phyloP scores from a whole-genome alignment of 139 green algal species.

The Prasinococcaceae sp. region DNA sequence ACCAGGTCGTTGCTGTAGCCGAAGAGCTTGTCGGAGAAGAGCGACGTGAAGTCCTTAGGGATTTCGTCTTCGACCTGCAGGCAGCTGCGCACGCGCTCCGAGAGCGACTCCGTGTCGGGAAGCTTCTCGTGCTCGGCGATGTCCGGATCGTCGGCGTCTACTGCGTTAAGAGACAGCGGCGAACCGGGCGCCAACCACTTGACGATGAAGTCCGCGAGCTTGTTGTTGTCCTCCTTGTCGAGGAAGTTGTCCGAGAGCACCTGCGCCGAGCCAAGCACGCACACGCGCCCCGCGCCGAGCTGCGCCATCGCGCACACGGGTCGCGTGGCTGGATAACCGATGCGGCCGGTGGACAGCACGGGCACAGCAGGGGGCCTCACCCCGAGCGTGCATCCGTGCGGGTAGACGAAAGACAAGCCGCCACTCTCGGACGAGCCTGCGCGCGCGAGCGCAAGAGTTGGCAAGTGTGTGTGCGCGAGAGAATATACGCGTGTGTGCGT shows the following conservation, averaged over 20 bases:
- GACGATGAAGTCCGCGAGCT: conserved; percentile 67
- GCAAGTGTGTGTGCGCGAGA: no score
- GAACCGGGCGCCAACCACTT: conserved; percentile 46
- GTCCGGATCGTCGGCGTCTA: conserved; percentile 55
- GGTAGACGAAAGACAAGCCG: conserved; percentile 57
- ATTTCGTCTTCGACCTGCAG: conserved; percentile 32
- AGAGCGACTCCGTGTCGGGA: conserved; percentile 51
- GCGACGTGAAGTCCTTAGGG: conserved; percentile 47
- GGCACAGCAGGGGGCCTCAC: conserved; percentile 51
- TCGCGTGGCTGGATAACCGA: conserved; percentile 60
- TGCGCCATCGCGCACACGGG: conserved; percentile 8
- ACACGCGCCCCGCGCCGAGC: conserved; percentile 35
- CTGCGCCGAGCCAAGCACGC: conserved; percentile 45
- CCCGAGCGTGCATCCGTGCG: conserved; percentile 51
- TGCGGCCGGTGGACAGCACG: conserved; percentile 52
- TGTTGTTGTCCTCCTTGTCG: conserved; percentile 67
- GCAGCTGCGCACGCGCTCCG: conserved; percentile 42
- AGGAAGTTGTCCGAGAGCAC: conserved; percentile 75
- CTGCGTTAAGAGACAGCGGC: conserved; percentile 34
- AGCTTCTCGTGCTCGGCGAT: conserved; percentile 47
- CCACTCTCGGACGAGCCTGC: no score
- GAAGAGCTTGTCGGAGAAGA: conserved; percentile 55
- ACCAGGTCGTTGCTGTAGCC: conserved; percentile 32
- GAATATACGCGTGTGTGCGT: no score
- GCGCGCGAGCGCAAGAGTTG: no score